phyloP scores from a whole-genome alignment of 1,284 basidiomycete species.

The Puccinia coronata region DNA sequence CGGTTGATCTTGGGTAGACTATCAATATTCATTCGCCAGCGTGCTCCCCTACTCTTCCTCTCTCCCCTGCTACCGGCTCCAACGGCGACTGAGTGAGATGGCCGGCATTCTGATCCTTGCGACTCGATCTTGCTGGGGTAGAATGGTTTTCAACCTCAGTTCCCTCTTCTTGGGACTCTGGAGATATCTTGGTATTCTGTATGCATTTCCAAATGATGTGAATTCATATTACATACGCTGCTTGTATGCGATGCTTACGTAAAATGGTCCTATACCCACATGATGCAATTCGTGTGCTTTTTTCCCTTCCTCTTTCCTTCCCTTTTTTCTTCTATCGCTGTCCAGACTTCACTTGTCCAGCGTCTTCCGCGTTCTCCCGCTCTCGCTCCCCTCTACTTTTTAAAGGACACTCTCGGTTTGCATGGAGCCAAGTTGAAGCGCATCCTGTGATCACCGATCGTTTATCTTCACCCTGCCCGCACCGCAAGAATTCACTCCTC shows the following conservation, averaged over 20 bases:
- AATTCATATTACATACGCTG: slow-evolving; percentile 21
- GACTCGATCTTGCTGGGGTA: not conserved
- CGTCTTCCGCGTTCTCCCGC: too few species aligned
- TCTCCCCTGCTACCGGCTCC: not conserved
- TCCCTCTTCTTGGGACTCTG: not conserved
- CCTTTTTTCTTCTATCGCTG: not conserved
- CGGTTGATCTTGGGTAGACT: not conserved
- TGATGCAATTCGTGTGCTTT: not conserved
- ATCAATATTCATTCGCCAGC: not conserved
- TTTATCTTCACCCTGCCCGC: not conserved
- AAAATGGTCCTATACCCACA: not conserved
- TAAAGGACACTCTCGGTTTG: too few species aligned
- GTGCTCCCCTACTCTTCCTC: not conserved
- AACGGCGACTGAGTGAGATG: not conserved
- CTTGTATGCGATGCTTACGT: slow-evolving; percentile 7
- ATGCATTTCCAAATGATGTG: slow-evolving; percentile 20
- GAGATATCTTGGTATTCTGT: not conserved
- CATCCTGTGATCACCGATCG: too few species aligned
- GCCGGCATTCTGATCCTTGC: not conserved
- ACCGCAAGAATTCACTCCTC: not conserved
- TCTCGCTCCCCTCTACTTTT: too few species aligned
- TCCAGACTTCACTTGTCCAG: too few species aligned
- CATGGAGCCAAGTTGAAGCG: too few species aligned
- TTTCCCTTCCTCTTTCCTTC: not conserved
- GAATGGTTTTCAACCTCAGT: not conserved